Evolutionary conservation across 1,284 basidiomycete species (phyloP).

Genomic region (Cutaneotrichosporon daszewskae): DNA sequence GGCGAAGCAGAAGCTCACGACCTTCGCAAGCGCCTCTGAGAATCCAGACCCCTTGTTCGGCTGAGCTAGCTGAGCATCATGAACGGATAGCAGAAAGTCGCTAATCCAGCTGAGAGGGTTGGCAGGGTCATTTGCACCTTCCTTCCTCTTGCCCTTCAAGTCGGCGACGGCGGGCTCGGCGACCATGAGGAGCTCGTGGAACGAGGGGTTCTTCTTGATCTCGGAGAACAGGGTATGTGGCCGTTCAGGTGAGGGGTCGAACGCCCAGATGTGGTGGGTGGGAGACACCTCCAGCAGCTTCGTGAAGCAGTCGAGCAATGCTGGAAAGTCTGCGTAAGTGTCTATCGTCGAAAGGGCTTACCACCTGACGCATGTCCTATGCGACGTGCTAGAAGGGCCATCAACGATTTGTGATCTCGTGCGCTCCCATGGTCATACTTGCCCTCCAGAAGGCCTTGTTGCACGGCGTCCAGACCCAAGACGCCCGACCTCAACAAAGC

Average conservation of each 20-base stretch:
- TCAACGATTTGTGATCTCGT: constrained; percentile 31
- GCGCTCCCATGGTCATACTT: constrained; percentile 5
- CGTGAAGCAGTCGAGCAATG: constrained; percentile 54
- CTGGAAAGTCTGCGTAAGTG: constrained; percentile 55
- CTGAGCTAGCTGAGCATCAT: constrained; percentile 24
- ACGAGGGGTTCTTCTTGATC: constrained; percentile 70
- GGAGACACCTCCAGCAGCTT: constrained; percentile 54
- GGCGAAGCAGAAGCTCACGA: constrained; percentile 65
- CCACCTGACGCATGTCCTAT: constrained; percentile 57
- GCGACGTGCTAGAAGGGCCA: constrained; percentile 30
- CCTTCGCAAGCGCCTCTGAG: constrained; percentile 62
- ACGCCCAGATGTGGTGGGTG: constrained; percentile 62
- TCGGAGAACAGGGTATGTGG: constrained; percentile 70
- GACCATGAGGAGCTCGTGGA: constrained; percentile 52
- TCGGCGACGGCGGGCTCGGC: constrained; percentile 13
- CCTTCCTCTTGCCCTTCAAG: constrained; percentile 23
- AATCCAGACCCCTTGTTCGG: constrained; percentile 52
- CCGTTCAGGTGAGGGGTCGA: constrained; percentile 51
- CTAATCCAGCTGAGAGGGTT: constrained; percentile 30
- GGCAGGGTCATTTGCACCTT: no score
- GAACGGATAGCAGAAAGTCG: constrained; percentile 31
- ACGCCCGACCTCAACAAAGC: constrained; percentile 19
- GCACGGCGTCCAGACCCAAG: constrained; percentile 24
- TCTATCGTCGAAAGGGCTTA: constrained; percentile 45
- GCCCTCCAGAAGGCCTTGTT: constrained; percentile 31